A percentile compares a stretch with the other conserved stretches of the same genome.
These are phyloP conservation scores for Cornus kousa DNA, from an alignment of 148 eudicot species.

Conservation along the genomic window DNA sequence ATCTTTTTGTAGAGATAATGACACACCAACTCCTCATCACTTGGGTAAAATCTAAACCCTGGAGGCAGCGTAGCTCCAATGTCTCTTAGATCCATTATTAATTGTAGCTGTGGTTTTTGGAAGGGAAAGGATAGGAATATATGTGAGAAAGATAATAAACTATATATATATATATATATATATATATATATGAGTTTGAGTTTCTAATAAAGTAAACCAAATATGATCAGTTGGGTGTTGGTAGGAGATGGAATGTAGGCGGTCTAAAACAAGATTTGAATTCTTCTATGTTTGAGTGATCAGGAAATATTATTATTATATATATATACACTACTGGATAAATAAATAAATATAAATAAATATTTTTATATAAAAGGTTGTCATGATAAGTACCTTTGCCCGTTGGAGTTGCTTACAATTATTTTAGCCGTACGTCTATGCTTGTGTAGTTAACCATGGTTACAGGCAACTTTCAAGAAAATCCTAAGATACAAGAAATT, in stretches of 20 bases:
- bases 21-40: constrained; percentile 89
- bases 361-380: constrained; percentile 17
- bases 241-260: constrained; percentile 5
- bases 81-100: constrained; percentile 69
- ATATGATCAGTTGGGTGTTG: background rate
- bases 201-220: background rate
- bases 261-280: constrained; percentile 1
- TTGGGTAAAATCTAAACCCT: constrained; percentile 90
- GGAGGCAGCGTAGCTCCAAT: constrained; percentile 85
- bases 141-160: background rate
- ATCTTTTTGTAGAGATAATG: constrained; percentile 83
- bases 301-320: background rate
- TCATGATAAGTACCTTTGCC: constrained; percentile 13
- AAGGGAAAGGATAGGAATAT: background rate
- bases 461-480: constrained; percentile 48
- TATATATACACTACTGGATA: background rate
- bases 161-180: no score
- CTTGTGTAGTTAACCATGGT: constrained; percentile 17
- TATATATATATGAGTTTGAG: background rate
- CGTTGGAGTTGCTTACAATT: constrained; percentile 21
- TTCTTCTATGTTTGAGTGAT: constrained; percentile 6
- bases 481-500: constrained; percentile 71
- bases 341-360: constrained; percentile 3
- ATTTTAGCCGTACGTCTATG: constrained; percentile 31
- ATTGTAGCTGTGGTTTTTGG: background rate